Percentiles rank a stretch among this genome's conserved stretches.
phyloP scores from a whole-genome alignment of 2,329 filamentous ascomycete species.

The Microdochium nivale region DNA sequence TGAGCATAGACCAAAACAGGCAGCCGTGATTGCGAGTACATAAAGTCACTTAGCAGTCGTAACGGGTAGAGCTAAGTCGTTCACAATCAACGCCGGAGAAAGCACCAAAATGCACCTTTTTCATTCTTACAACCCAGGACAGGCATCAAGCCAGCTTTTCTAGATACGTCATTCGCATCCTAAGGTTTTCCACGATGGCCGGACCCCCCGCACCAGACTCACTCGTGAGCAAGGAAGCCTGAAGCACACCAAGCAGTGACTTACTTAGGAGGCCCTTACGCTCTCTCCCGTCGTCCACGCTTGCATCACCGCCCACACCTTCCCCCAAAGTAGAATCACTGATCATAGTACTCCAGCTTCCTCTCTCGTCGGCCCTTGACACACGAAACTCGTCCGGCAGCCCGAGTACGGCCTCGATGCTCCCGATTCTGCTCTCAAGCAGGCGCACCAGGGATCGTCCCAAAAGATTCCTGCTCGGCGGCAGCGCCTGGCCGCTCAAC shows the following conservation, averaged over 20 bases:
- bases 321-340: background rate
- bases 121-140: background rate
- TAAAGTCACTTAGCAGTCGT: background rate
- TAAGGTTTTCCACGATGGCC: background rate
- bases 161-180: background rate
- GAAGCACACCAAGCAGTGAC: background rate
- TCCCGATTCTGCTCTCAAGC: background rate
- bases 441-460: background rate
- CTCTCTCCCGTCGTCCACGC: background rate
- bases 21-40: background rate
- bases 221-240: background rate
- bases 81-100: background rate
- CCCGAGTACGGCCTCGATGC: background rate
- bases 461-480: background rate
- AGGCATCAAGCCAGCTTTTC: background rate
- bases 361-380: background rate
- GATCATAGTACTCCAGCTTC: background rate
- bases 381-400: background rate
- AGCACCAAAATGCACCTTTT: background rate
- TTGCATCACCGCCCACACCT: background rate
- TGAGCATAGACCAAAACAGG: background rate
- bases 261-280: background rate
- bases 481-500: background rate
- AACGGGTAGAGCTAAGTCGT: background rate
- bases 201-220: background rate